phyloP scores from a whole-genome alignment of 108 stramenopile genomes.

The Cyclotella baltica region DNA sequence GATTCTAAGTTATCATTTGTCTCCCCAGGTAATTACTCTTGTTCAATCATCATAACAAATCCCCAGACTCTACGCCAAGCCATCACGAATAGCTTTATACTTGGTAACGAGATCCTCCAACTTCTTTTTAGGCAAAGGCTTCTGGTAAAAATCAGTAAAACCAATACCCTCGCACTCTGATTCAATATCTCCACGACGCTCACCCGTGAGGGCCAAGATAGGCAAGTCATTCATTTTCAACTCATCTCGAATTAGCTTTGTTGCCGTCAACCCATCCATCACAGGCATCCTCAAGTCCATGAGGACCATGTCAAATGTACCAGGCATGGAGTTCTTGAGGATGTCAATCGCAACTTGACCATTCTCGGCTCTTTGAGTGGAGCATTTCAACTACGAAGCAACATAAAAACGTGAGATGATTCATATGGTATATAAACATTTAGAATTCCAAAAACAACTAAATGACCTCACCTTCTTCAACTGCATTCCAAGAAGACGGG shows the following conservation, averaged over 20 bases:
- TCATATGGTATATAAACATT: background rate
- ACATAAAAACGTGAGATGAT: background rate
- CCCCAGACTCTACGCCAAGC: too few species aligned
- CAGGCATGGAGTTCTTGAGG: slow-evolving; percentile 31
- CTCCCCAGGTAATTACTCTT: too few species aligned
- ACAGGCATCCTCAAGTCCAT: slow-evolving; percentile 73
- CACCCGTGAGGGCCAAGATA: slow-evolving; percentile 41
- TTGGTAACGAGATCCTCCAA: slow-evolving; percentile 5
- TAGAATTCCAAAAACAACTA: background rate
- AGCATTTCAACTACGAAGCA: slow-evolving; percentile 31
- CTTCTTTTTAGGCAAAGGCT: slow-evolving; percentile 22
- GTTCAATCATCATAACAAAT: too few species aligned
- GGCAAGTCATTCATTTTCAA: slow-evolving; percentile 38
- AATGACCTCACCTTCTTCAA: slow-evolving; percentile 8
- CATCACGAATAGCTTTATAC: slow-evolving; percentile 4
- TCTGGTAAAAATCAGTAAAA: slow-evolving; percentile 33
- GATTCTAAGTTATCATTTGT: too few species aligned
- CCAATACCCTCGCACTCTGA: slow-evolving; percentile 38
- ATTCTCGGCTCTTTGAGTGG: slow-evolving; percentile 49
- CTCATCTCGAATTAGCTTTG: slow-evolving; percentile 39
- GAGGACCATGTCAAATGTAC: slow-evolving; percentile 46
- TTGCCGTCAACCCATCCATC: slow-evolving; percentile 66
- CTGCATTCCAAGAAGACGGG: slow-evolving; percentile 39
- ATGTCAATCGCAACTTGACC: slow-evolving; percentile 59
- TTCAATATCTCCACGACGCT: slow-evolving; percentile 24